Conservation (phyloP, 2,329 filamentous ascomycete species). For the Didymella glomerata region DNA sequence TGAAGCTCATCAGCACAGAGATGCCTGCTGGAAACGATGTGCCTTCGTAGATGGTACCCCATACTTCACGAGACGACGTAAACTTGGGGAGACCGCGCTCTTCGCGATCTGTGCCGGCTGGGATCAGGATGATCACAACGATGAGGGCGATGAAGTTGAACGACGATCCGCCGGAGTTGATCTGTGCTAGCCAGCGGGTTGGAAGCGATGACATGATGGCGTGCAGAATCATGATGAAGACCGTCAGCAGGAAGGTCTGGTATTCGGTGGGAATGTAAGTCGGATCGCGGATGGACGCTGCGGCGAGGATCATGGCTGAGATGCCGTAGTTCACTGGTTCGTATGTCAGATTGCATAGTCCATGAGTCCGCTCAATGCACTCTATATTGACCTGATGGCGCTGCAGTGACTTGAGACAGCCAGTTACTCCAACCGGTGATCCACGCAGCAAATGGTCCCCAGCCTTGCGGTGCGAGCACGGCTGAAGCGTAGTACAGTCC, state of each 20-base stretch:
- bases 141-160: slow-evolving; percentile 75
- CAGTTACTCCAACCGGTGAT: slow-evolving; percentile 76
- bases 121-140: slow-evolving; percentile 73
- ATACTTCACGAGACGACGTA: slow-evolving; percentile 66
- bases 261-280: slow-evolving; percentile 70
- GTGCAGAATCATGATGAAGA: slow-evolving; percentile 73
- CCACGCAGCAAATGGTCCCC: slow-evolving; percentile 72
- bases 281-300: slow-evolving; percentile 72
- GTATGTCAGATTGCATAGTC: slow-evolving; percentile 20
- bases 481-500: slow-evolving; percentile 78
- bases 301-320: slow-evolving; percentile 75
- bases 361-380: neutral
- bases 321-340: slow-evolving; percentile 69
- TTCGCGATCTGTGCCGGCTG: slow-evolving; percentile 63
- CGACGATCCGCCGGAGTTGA: slow-evolving; percentile 74
- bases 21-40: slow-evolving; percentile 74
- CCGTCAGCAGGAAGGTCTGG: slow-evolving; percentile 73
- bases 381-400: slow-evolving; percentile 59
- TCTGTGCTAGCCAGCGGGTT: slow-evolving; percentile 72
- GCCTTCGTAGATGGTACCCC: slow-evolving; percentile 70
- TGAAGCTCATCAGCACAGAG: slow-evolving; percentile 75
- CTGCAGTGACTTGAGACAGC: slow-evolving; percentile 71
- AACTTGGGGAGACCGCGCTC: slow-evolving; percentile 66
- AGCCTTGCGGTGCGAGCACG: slow-evolving; percentile 72
- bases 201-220: slow-evolving; percentile 73